Base-by-base conservation (phyloP, 208 protist genomes). In the Trypanosoma brucei region DNA sequence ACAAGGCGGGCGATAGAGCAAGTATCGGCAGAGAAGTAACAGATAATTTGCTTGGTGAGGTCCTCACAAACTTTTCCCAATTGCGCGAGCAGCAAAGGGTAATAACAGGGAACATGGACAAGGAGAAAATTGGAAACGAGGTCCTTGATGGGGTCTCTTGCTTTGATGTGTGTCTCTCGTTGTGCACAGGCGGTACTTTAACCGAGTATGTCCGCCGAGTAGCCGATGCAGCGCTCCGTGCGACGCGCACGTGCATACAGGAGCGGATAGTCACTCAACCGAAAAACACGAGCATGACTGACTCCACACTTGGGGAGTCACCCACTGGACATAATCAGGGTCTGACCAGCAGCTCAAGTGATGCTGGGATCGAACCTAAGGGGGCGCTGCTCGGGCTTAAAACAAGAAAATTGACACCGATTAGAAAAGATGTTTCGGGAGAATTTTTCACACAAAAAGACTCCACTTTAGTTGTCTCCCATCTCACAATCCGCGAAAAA, bases 101-200 rank as follows among this genome's bases (percentile, higher is more conserved):
- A 38, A 62, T 46, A 7, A 64, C 3, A 1, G 34, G 9, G 2
- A 14, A 14, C 3, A 38, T n/a, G 1, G 49, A 31, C 4, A 44
- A 48, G 33, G 44, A 60, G 0, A 22, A n/a, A 45, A 9, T 38
- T 22, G 36, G 49, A 33, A 33, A 44, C 36, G 45, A 55, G 0
- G 51, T 65, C 58, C 44, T 65, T 53, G 36, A 63, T 2, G 33
- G n/a, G n/a, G 33, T 42, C 44, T 55, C 44, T 7, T 60, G 55
- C 42, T 58, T 72, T 46, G 67, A 72, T 53, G 39, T 72, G 35
- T 72, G 67, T 51, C 59, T 72, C 5, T 72, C 67, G 33, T 53
- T 72, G 14, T 72, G 67, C 46, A 55, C 44, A 6, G 59, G 67
- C 35, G 67, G 67, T 34, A 56, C 67, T 3, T 37, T 72, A 9